Base-by-base conservation (phyloP, 2,329 filamentous ascomycete genomes). In the Neoscytalidium dimidiatum region DNA sequence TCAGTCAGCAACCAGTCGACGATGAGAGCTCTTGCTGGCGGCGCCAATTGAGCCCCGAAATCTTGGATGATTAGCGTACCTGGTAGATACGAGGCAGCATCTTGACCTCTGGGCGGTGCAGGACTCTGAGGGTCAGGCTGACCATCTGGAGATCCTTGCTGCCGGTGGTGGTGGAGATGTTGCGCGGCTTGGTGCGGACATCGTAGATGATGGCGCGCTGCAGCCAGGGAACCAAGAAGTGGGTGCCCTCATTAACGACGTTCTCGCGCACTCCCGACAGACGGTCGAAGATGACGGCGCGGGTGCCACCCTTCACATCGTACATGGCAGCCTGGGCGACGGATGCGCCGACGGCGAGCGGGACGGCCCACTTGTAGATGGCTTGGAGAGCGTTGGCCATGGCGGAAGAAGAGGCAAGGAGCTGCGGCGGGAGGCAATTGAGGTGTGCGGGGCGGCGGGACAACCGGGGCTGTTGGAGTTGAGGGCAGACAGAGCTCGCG, bases 121-220 rank as follows among this genome's bases (percentile, higher is more conserved):
- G 82, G 69, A 99, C 95, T 80, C 95, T 88, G 77, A 99, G 86
- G 62, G 95, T 99, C 85, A 99, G 86, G 86, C 93, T 97, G 75
- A 99, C 95, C 95, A 99, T 99, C 84, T 99, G 95, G 85, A 99
- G 81, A 83, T 99, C 95, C 88, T 99, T 99, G 86, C 90, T 94
- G 66, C 95, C 95, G 13, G 95, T 99, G 26, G 95, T 99, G 29
- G 95, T 99, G 70, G 91, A 92, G 78, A 99, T 98, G 79, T 97
- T 98, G 77, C 95, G 88, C 67, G 95, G 95, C 86, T 96, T 96
- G 65, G 96, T 99, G 69, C 95, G 90, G 70, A 99, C 95, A 83
- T 99, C 95, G 79, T 96, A 99, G 78, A 96, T 85, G 82, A 99
- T 93, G 73, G 90, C 92, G 80, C 89, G 90, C 81, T 99, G 95